Evolutionary conservation across 192 early-diverging fungal species (phyloP).

Genomic region (Coemansia guatemalensis): DNA sequence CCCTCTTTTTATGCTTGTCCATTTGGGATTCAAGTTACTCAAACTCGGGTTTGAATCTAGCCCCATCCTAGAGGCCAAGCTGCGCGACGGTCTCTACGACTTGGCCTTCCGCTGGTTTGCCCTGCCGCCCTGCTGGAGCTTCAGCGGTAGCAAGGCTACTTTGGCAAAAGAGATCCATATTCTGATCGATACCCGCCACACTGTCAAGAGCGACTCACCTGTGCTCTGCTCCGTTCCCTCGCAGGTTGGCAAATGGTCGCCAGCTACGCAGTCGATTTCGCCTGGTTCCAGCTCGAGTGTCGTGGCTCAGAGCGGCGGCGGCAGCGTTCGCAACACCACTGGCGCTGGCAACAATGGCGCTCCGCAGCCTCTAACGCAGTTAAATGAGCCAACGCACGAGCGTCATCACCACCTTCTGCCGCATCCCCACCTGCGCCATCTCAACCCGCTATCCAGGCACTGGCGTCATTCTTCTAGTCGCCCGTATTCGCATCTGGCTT

Average conservation of each 20-base stretch:
- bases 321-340: not conserved
- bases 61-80: slow-evolving; percentile 63
- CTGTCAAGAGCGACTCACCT: slow-evolving; percentile 63
- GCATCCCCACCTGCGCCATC: slow-evolving; percentile 29
- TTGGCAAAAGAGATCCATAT: slow-evolving; percentile 64
- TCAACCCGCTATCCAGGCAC: slow-evolving; percentile 26
- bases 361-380: slow-evolving; percentile 8
- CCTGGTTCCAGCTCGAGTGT: slow-evolving; percentile 9
- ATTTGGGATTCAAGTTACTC: slow-evolving; percentile 73
- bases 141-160: slow-evolving; percentile 68
- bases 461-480: slow-evolving; percentile 11
- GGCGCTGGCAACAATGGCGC: slow-evolving; percentile 5
- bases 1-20: slow-evolving; percentile 75
- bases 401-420: slow-evolving; percentile 11
- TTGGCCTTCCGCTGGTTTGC: slow-evolving; percentile 86
- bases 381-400: not conserved
- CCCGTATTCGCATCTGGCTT: not conserved
- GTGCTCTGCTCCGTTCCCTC: slow-evolving; percentile 36
- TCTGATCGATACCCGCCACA: slow-evolving; percentile 63
- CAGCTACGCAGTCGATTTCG: not conserved
- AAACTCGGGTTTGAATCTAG: slow-evolving; percentile 64
- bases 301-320: not conserved
- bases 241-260: slow-evolving; percentile 12
- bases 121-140: slow-evolving; percentile 74
- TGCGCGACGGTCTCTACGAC: slow-evolving; percentile 64